phyloP scores from a whole-genome alignment of 2,329 filamentous ascomycete species.

The Pseudocercospora musae region DNA sequence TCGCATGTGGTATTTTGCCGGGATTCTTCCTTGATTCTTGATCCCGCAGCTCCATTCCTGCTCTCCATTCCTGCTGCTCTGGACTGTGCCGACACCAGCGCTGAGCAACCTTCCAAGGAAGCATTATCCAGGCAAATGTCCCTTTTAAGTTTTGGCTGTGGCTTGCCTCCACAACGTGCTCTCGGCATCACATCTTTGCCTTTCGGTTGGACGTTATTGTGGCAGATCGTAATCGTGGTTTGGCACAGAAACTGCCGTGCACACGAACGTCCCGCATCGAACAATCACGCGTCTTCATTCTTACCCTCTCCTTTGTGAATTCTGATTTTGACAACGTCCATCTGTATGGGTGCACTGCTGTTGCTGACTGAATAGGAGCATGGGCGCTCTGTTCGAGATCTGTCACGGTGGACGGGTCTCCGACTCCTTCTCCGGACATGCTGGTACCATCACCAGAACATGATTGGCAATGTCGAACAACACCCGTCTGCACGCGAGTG shows the following conservation, averaged over 20 bases:
- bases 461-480: neutral
- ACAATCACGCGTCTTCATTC: neutral
- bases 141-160: neutral
- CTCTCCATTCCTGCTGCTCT: neutral
- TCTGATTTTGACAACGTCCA: neutral
- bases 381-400: neutral
- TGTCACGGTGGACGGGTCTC: neutral
- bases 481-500: neutral
- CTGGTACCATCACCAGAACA: neutral
- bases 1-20: neutral
- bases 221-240: neutral
- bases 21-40: neutral
- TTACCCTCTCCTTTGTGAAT: neutral
- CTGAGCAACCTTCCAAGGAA: neutral
- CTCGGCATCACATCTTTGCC: neutral
- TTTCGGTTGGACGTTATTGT: neutral
- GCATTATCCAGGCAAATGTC: neutral
- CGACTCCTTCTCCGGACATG: neutral
- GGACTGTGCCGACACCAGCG: neutral
- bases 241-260: neutral
- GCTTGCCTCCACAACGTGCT: neutral
- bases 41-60: neutral
- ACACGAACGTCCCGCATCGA: neutral
- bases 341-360: neutral
- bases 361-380: neutral